phyloP scores from a whole-genome alignment of 1,284 basidiomycete genomes.

The Austroboletus niveus region DNA sequence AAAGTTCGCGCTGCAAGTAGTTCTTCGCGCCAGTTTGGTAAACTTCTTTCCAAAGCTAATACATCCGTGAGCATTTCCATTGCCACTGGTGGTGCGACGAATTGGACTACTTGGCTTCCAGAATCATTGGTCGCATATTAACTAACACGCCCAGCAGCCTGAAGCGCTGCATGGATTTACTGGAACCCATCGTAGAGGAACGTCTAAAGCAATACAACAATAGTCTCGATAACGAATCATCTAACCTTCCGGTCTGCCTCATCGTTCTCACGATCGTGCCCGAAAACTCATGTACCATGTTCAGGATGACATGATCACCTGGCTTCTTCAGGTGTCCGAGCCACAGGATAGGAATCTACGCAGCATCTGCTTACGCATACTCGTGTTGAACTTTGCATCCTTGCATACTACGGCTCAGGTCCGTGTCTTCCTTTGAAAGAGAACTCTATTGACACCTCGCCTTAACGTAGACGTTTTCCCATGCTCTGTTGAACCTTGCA shows the following conservation, averaged over 20 bases:
- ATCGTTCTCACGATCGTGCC: constrained; percentile 8
- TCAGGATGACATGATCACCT: constrained; percentile 45
- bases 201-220: constrained; percentile 24
- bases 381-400: constrained; percentile 45
- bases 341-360: constrained; percentile 32
- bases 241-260: constrained; percentile 25
- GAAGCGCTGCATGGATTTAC: constrained; percentile 29
- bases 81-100: constrained; percentile 7
- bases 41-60: constrained; percentile 33
- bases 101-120: constrained; percentile 19
- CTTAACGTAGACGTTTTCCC: constrained; percentile 32
- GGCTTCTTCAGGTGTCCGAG: constrained; percentile 43
- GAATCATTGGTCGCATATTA: constrained; percentile 33
- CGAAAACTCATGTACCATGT: constrained; percentile 5
- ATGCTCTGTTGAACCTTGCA: constrained; percentile 39
- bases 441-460: constrained; percentile 1
- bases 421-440: constrained; percentile 6
- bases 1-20: constrained; percentile 35
- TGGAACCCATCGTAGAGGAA: constrained; percentile 34
- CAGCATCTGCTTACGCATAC: constrained; percentile 37
- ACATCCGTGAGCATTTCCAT: constrained; percentile 31
- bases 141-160: constrained; percentile 34
- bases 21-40: constrained; percentile 31
- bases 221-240: constrained; percentile 8
- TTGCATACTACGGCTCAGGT: constrained; percentile 42